Percentiles rank a stretch among this genome's conserved stretches.
Conservation (phyloP, 139 green algal species). For the Coccomyxa sp. region DNA sequence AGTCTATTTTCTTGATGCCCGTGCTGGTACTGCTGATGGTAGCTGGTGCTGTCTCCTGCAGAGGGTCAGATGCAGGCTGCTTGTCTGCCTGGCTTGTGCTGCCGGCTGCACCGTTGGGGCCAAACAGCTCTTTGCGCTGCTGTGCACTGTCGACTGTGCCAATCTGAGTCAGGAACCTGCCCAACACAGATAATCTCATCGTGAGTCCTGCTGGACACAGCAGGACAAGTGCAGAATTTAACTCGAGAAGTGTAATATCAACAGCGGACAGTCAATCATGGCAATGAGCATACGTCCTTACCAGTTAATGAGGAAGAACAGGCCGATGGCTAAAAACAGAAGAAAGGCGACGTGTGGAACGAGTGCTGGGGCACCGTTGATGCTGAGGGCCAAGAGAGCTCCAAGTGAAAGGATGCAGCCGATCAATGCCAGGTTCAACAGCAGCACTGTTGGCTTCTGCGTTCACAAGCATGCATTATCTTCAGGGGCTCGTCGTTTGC, state of each 20-base stretch:
- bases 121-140: constrained; percentile 28
- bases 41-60: no score
- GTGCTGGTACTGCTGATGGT: neutral
- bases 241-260: no score
- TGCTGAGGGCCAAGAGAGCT: constrained; percentile 16
- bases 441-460: constrained; percentile 41
- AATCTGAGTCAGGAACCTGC: constrained; percentile 41
- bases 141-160: constrained; percentile 20
- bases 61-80: no score
- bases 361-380: constrained; percentile 7
- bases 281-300: neutral
- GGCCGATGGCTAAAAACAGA: constrained; percentile 30
- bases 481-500: neutral
- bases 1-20: neutral
- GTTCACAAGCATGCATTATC: neutral
- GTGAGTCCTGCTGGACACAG: neutral
- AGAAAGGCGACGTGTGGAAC: constrained; percentile 37
- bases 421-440: constrained; percentile 46
- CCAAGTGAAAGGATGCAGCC: constrained; percentile 24
- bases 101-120: neutral
- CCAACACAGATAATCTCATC: neutral
- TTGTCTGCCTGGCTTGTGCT: no score
- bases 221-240: neutral
- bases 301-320: constrained; percentile 47
- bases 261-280: neutral